phyloP scores from a whole-genome alignment of 225 moss, liverwort and hornwort genomes.

The Bryoerythrophyllum caledonicum region DNA sequence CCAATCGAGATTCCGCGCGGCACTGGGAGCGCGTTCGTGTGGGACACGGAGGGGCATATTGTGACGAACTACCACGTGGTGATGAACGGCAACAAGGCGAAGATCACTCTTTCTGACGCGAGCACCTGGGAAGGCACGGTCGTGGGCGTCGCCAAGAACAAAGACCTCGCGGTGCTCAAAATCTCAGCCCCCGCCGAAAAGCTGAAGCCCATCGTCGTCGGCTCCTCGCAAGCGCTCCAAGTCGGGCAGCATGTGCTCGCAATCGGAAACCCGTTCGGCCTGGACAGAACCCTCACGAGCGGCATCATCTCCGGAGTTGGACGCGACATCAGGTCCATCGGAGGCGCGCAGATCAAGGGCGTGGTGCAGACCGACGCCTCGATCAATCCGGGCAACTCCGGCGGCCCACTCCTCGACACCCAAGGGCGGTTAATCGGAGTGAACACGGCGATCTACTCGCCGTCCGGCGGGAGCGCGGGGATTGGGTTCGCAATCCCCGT shows the following conservation, averaged over 20 bases:
- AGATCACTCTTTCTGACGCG: constrained; percentile 55
- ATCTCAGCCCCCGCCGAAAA: constrained; percentile 45
- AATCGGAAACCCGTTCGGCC: constrained; percentile 63
- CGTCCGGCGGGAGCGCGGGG: constrained; percentile 60
- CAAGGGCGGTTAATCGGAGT: constrained; percentile 63
- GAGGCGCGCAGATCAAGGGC: constrained; percentile 49
- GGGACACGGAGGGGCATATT: constrained; percentile 60
- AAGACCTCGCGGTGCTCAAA: constrained; percentile 62
- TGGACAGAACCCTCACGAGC: constrained; percentile 61
- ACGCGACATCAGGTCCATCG: constrained; percentile 61
- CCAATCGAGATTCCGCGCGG: constrained; percentile 61
- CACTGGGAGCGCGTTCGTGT: constrained; percentile 61
- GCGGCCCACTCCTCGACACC: constrained; percentile 56
- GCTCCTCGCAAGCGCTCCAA: constrained; percentile 62
- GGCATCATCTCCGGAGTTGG: constrained; percentile 69
- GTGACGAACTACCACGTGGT: constrained; percentile 67
- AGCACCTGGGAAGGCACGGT: constrained; percentile 59
- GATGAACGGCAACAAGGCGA: constrained; percentile 56
- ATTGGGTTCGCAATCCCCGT: constrained; percentile 66
- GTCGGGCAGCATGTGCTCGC: constrained; percentile 64
- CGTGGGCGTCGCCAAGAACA: constrained; percentile 59
- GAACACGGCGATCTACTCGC: constrained; percentile 64
- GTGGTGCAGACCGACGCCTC: constrained; percentile 66
- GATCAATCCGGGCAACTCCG: constrained; percentile 68
- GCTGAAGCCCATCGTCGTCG: constrained; percentile 53